Evolutionary conservation across 2,329 filamentous ascomycete species (phyloP).

Genomic region (Helicocarpus griseus): DNA sequence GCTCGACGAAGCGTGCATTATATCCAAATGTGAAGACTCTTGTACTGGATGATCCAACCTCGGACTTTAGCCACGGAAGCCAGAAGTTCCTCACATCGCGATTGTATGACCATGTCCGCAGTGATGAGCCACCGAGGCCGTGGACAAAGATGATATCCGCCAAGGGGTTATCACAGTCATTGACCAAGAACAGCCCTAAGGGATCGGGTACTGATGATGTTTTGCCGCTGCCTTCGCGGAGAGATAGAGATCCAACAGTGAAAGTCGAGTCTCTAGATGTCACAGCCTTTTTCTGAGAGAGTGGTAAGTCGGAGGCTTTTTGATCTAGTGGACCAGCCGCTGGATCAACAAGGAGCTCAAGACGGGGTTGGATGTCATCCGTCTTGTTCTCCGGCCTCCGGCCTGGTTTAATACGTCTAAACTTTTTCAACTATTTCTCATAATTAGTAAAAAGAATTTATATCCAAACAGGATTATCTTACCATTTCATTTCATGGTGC

Average conservation of each 20-base stretch:
- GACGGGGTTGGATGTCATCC: too few species aligned
- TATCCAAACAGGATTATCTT: too few species aligned
- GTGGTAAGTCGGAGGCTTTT: too few species aligned
- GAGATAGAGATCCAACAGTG: neutral
- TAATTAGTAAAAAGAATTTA: too few species aligned
- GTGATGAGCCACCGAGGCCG: conserved; percentile 28
- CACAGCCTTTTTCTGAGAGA: too few species aligned
- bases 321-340: too few species aligned
- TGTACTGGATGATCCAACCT: conserved; percentile 22
- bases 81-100: conserved; percentile 19
- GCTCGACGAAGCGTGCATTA: conserved; percentile 4
- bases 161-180: conserved; percentile 1
- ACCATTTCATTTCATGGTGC: too few species aligned
- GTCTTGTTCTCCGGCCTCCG: too few species aligned
- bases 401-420: too few species aligned
- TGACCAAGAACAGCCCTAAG: conserved; percentile 3
- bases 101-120: conserved; percentile 27
- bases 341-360: too few species aligned
- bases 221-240: neutral
- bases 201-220: neutral
- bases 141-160: conserved; percentile 32
- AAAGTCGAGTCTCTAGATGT: neutral
- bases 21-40: conserved; percentile 23
- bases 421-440: too few species aligned
- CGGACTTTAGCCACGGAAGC: conserved; percentile 26